Evolutionary conservation across 2,329 filamentous ascomycete genomes (phyloP).

Genomic region (Epichloe coenophiala): DNA sequence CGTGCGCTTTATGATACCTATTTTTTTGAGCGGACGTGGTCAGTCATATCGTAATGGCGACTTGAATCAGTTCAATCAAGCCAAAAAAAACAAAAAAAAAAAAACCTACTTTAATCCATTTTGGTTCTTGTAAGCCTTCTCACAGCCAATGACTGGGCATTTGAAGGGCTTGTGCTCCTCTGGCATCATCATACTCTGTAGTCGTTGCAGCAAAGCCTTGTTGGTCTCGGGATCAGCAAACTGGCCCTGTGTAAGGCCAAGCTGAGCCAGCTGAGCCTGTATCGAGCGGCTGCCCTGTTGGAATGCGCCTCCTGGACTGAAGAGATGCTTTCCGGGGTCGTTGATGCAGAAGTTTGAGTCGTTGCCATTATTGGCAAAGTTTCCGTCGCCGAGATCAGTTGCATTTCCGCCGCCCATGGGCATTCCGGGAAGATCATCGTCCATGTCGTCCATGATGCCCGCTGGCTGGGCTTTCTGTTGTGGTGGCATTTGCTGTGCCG

Average conservation of each 20-base stretch:
- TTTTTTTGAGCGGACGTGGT: background rate
- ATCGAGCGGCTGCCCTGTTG: conserved; percentile 50
- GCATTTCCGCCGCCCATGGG: conserved; percentile 45
- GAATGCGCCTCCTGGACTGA: conserved; percentile 68
- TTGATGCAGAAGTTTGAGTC: conserved; percentile 57
- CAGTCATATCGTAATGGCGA: background rate
- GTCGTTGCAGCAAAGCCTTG: conserved; percentile 40
- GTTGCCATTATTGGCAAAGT: conserved; percentile 34
- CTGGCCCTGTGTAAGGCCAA: conserved; percentile 62
- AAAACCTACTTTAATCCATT: conserved; percentile 80
- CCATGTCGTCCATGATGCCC: conserved; percentile 48
- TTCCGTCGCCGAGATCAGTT: conserved; percentile 36
- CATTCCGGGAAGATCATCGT: conserved; percentile 57
- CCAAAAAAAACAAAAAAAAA: too few species aligned
- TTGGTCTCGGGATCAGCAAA: conserved; percentile 67
- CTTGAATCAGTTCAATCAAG: background rate
- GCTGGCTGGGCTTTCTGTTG: conserved; percentile 40
- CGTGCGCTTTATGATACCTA: conserved; percentile 65
- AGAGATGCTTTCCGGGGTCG: conserved; percentile 86
- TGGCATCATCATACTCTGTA: conserved; percentile 50
- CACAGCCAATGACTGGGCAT: conserved; percentile 94
- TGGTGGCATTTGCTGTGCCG: conserved; percentile 62
- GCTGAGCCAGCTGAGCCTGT: conserved; percentile 55
- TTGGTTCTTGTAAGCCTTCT: conserved; percentile 99
- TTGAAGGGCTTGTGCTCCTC: conserved; percentile 97